Evolutionary conservation across 805 yeast genomes (phyloP), one percentile per base, ranked within the genome.

Genomic region (Starmerella gropengiesseri): DNA sequence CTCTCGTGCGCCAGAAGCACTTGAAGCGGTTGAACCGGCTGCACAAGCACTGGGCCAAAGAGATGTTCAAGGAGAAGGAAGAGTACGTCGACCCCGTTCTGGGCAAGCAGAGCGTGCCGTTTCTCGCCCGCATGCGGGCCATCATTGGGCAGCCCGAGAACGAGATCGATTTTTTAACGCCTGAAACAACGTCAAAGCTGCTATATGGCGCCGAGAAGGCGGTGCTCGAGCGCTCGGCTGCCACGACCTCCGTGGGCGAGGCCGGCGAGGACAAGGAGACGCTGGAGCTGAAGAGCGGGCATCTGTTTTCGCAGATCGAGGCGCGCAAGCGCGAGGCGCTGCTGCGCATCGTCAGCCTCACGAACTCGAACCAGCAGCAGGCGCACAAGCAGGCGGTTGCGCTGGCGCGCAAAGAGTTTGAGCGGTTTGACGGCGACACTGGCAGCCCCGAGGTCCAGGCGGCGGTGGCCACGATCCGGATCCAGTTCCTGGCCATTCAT

Each of bases 381-480:
- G 67, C 68, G 44, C 66, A 70, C 55, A 73, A 74, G 50, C 59
- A 74, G 51, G 81, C 84, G 22, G 66, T 75, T 2, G 63, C 64
- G 35, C 60, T 80, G 35, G 95, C 96, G 1, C 69, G 75, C 39
- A 64, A 72, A 53, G 96, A 89, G 64, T 87, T 89, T 61, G 77
- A 75, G 53, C 71, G 94, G 55, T 70, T 72, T 50, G 85, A 78
- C 35, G 95, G 94, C 41, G 97, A 91, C 60, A 83, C 95, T 1
- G 96, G 94, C 3, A 83, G 95, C 2, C 77, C 94, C 41, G 97
- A 89, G 64, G 95, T 87, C 20, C 96, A 87, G 63, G 95, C 97
- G 2, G 97, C 96, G 2, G 72, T 83, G 21, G 65, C 79, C 65
- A 85, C 97, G 0, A 78, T 84, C 37, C 74, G 75, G 55, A 84